Evolutionary conservation across 2,329 filamentous ascomycete species (phyloP), one percentile per base, ranked within the genome.

Genomic region (Colletotrichum trifolii): DNA sequence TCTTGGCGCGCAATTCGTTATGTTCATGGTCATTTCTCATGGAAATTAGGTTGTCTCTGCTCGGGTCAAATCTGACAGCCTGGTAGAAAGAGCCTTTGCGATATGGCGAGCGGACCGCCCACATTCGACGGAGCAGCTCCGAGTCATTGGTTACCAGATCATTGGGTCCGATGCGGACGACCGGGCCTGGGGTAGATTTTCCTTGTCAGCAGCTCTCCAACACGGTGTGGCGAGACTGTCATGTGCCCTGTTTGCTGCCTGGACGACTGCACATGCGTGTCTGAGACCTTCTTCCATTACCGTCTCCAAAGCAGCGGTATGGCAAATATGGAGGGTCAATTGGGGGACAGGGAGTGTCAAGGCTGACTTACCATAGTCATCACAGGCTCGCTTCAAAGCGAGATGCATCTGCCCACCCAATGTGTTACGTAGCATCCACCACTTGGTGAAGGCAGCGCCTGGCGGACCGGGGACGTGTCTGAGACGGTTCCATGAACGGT

Each of bases 1-100:
- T 80, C 69, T 85, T 83, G 54, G 77, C 76, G n/a, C 79, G 76
- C 54, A 81, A 70, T 55, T 72, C 69, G 12, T 71, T 76, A 67
- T 87, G 85, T 38, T 75, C 74, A 42, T 77, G 77, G 50, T 76
- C 74, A 56, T 76, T 72, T 40, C 71, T 69, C 68, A 72, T 71
- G 9, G 72, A 74, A 50, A 76, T 72, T n/a, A 76, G 58, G 61
- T 74, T 76, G 60, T 76, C 75, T 50, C 72, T 70, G 42, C 69
- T 69, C 11, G 74, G 72, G 43, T 75, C 71, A 48, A 75, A 72
- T 4, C 73, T 69, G 43, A 73, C 66, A 9, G 78, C 79, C 67
- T 81, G 77, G 70, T 83, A 83, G 71, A 75, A 48, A 71, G 73
- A 3, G 71, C 73, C 69, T 70, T 71, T 52, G 65, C 69, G 60